Evolutionary conservation across 2,329 filamentous ascomycete genomes (phyloP).

Genomic region (Ceratocystis papillata): DNA sequence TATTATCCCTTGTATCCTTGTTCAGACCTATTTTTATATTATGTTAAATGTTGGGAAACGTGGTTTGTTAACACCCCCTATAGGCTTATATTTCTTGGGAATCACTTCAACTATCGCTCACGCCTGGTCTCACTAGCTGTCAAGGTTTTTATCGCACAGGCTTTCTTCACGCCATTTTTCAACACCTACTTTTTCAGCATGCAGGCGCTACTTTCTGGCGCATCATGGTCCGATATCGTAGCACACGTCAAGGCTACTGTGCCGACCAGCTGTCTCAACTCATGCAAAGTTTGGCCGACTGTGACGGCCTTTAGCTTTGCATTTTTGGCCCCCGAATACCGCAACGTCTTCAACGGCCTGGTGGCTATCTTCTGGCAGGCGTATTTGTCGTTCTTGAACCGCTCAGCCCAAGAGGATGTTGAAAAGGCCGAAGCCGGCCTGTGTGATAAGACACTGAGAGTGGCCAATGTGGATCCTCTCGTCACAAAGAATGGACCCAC

Average conservation of each 20-base stretch:
- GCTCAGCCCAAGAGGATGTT: constrained; percentile 49
- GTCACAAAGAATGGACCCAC: background rate
- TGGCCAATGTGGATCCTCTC: background rate
- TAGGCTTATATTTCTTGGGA: constrained; percentile 70
- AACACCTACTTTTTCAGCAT: constrained; percentile 74
- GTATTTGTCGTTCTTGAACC: constrained; percentile 72
- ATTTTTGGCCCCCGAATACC: constrained; percentile 68
- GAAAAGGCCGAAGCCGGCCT: constrained; percentile 16
- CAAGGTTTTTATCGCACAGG: constrained; percentile 73
- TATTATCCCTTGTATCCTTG: background rate
- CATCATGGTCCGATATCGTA: constrained; percentile 50
- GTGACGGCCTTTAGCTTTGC: constrained; percentile 80
- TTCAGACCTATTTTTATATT: background rate
- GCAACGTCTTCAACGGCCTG: constrained; percentile 66
- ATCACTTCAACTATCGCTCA: constrained; percentile 74
- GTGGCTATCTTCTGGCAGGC: constrained; percentile 88
- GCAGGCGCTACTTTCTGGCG: constrained; percentile 64
- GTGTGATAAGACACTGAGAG: background rate
- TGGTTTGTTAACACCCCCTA: background rate
- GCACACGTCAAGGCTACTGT: constrained; percentile 66
- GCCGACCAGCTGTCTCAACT: constrained; percentile 64
- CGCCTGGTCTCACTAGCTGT: constrained; percentile 57
- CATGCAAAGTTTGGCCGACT: constrained; percentile 76
- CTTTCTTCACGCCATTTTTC: constrained; percentile 70
- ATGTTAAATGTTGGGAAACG: background rate